phyloP scores from a whole-genome alignment of 176 grass and related monocot species.

The Juncus effusus region DNA sequence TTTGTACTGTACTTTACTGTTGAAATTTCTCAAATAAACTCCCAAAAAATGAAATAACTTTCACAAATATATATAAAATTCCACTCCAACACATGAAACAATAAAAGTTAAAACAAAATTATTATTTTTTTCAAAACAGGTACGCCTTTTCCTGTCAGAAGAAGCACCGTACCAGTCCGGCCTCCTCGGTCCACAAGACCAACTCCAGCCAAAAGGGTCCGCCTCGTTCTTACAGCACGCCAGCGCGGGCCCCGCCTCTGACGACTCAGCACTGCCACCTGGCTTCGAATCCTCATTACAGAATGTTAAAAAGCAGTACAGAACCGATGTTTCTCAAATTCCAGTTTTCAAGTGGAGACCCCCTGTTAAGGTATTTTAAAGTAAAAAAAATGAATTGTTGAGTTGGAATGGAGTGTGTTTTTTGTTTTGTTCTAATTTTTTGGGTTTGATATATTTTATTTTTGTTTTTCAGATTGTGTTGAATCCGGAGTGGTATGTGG shows the following conservation, averaged over 20 bases:
- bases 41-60: neutral
- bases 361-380: conserved; percentile 51
- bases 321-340: conserved; percentile 63
- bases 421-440: conserved; percentile 6
- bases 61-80: neutral
- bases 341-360: conserved; percentile 65
- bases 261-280: conserved; percentile 81
- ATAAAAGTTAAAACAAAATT: neutral
- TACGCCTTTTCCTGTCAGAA: conserved; percentile 84
- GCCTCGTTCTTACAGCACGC: conserved; percentile 67
- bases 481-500: conserved; percentile 57
- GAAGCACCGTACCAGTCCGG: conserved; percentile 80
- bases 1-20: conserved; percentile 1
- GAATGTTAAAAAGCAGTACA: conserved; percentile 34
- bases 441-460: conserved; percentile 1
- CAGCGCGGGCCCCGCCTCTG: conserved; percentile 41
- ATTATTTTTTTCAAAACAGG: conserved; percentile 42
- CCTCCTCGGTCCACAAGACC: conserved; percentile 64
- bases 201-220: conserved; percentile 86
- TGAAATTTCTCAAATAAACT: conserved; percentile 3
- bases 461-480: conserved; percentile 54
- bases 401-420: neutral
- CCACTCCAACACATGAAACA: neutral
- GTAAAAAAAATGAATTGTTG: neutral
- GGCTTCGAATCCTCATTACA: conserved; percentile 71